These are phyloP conservation scores for Alternaria conjuncta DNA, from an alignment of 2,329 filamentous ascomycete species.

Conservation along the genomic window DNA sequence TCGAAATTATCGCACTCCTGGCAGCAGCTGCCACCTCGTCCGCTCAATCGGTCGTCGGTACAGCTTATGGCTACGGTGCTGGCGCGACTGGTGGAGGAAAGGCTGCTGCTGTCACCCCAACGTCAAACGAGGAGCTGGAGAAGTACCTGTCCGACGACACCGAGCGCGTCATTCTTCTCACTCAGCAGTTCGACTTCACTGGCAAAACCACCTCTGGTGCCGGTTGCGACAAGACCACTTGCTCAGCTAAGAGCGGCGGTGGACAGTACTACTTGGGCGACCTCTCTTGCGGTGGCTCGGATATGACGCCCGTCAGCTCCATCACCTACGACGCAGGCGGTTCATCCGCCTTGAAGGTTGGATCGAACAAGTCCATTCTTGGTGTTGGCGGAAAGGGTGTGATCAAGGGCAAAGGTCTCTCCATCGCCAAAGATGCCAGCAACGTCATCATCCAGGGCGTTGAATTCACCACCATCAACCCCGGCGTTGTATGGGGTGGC, in stretches of 20 bases:
- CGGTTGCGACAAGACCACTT: slow-evolving; percentile 28
- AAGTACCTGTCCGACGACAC: slow-evolving; percentile 27
- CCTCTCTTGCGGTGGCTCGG: slow-evolving; percentile 23
- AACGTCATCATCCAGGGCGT: slow-evolving; percentile 53
- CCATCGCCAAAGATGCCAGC: slow-evolving; percentile 38
- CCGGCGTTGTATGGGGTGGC: slow-evolving; percentile 49
- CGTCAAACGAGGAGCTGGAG: slow-evolving; percentile 29
- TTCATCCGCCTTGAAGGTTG: slow-evolving; percentile 38
- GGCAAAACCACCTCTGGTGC: slow-evolving; percentile 27
- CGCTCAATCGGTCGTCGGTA: slow-evolving; percentile 32
- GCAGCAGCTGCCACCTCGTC: slow-evolving; percentile 22
- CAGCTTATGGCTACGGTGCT: slow-evolving; percentile 30
- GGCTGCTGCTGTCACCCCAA: slow-evolving; percentile 28
- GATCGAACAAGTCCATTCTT: slow-evolving; percentile 52
- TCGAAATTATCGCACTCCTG: slow-evolving; percentile 22
- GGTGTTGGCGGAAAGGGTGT: slow-evolving; percentile 50
- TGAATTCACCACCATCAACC: slow-evolving; percentile 47
- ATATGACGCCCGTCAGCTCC: slow-evolving; percentile 28
- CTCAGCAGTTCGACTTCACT: slow-evolving; percentile 34
- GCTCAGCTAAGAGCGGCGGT: slow-evolving; percentile 16
- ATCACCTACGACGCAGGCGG: slow-evolving; percentile 46
- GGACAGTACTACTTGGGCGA: slow-evolving; percentile 33
- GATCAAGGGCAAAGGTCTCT: slow-evolving; percentile 53
- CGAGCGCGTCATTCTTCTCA: slow-evolving; percentile 29
- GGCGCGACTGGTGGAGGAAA: slow-evolving; percentile 33